Base-by-base conservation (phyloP, 192 early-diverging fungal species). In the Kappamyces sp. region DNA sequence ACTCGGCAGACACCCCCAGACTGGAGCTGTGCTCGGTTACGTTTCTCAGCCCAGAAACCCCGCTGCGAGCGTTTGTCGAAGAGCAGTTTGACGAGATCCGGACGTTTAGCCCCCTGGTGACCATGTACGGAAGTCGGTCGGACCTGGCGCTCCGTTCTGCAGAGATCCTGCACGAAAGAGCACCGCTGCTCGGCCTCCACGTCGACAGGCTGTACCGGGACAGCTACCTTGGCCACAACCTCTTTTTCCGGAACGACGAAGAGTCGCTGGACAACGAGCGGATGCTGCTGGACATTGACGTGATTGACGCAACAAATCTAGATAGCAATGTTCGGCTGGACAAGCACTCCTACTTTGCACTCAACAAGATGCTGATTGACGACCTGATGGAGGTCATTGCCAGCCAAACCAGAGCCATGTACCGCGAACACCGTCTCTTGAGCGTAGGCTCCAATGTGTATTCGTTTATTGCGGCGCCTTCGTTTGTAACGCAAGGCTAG, bases 331-430 rank as follows among this genome's bases (percentile, higher is more conserved):
- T 60, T 52, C 58, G 46, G 12, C 6, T 60, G 32, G 46, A 37
- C 2, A 57, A 45, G 48, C 49, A 60, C 32, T 33, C 33, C 31
- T 47, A 60, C 32, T 60, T 60, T 36, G 46, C 40, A 45, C 32
- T 60, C 40, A 60, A 60, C 49, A 47, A 52, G 29, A 45, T 52
- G 12, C 30, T 60, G 31, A 45, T 60, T 9, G 58, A 60, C 48
- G 58, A 60, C 46, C 29, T 60, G 14, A 32, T 60, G 32, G 58
- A 60, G 39, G 22, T 60, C 5, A 60, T 60, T 31, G 48, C 34
- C 6, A 47, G 38, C 7, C 49, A 45, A 30, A 60, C 40, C 7
- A 30, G 58, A 36, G 58, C 58, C 30, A 31, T 47, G 8, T 42
- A 47, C 6, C 45, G 58, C 39, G 45, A 47, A 0, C 49, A 47